These are phyloP conservation scores for Populus trichocarpa DNA, from an alignment of 441 rosid genomes.

Conservation along the genomic window DNA sequence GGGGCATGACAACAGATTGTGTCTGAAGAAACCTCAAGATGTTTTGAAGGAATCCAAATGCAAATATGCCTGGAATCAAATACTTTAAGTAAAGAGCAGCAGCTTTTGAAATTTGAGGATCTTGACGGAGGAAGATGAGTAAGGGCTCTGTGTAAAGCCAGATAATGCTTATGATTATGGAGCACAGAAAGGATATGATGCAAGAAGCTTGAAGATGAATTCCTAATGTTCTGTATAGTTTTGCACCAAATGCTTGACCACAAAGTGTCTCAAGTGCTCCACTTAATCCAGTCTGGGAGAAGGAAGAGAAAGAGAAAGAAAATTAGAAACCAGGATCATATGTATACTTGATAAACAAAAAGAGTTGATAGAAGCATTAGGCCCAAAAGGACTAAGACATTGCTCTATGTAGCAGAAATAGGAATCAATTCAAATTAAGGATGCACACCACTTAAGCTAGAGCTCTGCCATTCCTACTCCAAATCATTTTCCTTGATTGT, in stretches of 20 bases:
- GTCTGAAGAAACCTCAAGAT: conserved; percentile 65
- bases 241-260: conserved; percentile 82
- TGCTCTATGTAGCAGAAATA: not conserved
- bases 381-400: not conserved
- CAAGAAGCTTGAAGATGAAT: conserved; percentile 73
- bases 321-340: not conserved
- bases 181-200: conserved; percentile 47
- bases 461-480: not conserved
- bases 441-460: not conserved
- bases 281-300: conserved; percentile 54
- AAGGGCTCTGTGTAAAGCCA: conserved; percentile 56
- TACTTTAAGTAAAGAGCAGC: conserved; percentile 51
- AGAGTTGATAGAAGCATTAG: not conserved
- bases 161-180: conserved; percentile 39
- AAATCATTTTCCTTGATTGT: not conserved
- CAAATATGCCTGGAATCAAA: conserved; percentile 65
- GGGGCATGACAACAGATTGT: conserved; percentile 52
- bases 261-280: conserved; percentile 84
- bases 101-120: conserved; percentile 34
- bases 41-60: conserved; percentile 64
- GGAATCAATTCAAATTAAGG: no score
- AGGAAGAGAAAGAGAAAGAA: not conserved
- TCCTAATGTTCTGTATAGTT: conserved; percentile 50
- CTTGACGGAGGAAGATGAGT: conserved; percentile 47
- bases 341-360: not conserved